These are phyloP conservation scores for Leptographium wingfieldii DNA, from an alignment of 2,329 filamentous ascomycete genomes.

Conservation along the genomic window DNA sequence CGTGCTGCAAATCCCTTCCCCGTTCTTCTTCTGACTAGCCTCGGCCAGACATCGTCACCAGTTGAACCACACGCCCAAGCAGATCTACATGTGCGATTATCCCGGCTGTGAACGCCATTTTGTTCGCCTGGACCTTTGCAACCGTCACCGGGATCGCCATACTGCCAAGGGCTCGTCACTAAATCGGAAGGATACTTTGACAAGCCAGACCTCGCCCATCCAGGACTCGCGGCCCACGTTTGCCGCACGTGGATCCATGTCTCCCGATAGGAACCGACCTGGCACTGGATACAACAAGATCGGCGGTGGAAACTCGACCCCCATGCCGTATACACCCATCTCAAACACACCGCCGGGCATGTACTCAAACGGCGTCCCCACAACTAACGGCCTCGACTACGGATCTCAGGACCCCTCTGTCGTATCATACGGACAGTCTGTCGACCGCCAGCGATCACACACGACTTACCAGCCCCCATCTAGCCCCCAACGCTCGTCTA, in stretches of 20 bases:
- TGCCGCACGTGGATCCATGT: slow-evolving; percentile 27
- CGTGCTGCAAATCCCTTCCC: background rate
- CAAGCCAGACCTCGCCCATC: slow-evolving; percentile 35
- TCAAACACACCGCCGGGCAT: slow-evolving; percentile 27
- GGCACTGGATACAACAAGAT: slow-evolving; percentile 28
- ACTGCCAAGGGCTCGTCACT: slow-evolving; percentile 67
- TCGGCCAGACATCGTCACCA: slow-evolving; percentile 67
- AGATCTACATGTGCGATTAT: slow-evolving; percentile 88
- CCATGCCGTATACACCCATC: slow-evolving; percentile 31
- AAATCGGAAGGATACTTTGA: slow-evolving; percentile 58
- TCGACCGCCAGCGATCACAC: slow-evolving; percentile 9
- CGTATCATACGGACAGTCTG: slow-evolving; percentile 15
- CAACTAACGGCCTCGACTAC: slow-evolving; percentile 29
- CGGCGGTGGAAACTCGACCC: slow-evolving; percentile 19
- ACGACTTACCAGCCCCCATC: slow-evolving; percentile 27
- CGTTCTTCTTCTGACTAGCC: background rate
- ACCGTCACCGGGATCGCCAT: slow-evolving; percentile 71
- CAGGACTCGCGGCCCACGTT: slow-evolving; percentile 28
- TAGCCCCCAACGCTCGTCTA: slow-evolving; percentile 29
- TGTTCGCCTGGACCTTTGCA: slow-evolving; percentile 84
- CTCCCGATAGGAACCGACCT: slow-evolving; percentile 34
- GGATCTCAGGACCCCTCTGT: slow-evolving; percentile 26
- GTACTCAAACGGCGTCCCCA: slow-evolving; percentile 19
- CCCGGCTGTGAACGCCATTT: slow-evolving; percentile 83
- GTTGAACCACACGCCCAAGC: slow-evolving; percentile 89